Base-by-base conservation (phyloP, 129 eudicot species). In the Dittrichia graveolens region DNA sequence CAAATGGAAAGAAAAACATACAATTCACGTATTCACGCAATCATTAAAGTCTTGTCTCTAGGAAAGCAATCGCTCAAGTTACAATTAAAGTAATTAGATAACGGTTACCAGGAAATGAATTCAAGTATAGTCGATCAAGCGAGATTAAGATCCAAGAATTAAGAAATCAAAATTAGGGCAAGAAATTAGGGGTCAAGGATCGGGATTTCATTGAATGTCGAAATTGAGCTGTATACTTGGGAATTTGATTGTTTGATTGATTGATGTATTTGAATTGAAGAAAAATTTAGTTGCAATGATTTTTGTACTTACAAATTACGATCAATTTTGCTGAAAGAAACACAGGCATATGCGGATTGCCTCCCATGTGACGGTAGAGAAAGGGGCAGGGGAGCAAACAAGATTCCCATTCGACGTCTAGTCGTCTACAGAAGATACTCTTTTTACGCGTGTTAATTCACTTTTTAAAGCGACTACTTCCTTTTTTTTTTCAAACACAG, bases 201-300 rank as follows among this genome's bases (percentile, higher is more conserved):
- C 8, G 62, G 53, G 62, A 61, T 73, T 47, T 11, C 38, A 38
- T 15, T 34, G 7, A 67, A 47, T 47, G 47, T 35, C 43, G 41
- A 34, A 48, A 48, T 67, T 15, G 60, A 49, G 69, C 16, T 46
- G 14, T 37, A 4, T 53, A 69, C 16, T 50, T 45, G 43, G 19
- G n/a, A 7, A 61, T 34, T 72, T 37, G 77, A 73, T 73, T 47
- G 61, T 34, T 72, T 37, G 77, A 73, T 73, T 47, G 61, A 73
- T 61, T 53, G 69, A 18, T 41, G 70, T 47, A 40, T 61, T 45
- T 61, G 78, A 61, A 73, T 62, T 42, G 15, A 19, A n/a, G 47
- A n/a, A 59, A 35, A 15, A 18, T 47, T 44, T 39, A 41, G 4
- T 16, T 73, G 37, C 61, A 18, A 74, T 61, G 9, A 62, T 74